phyloP scores from a whole-genome alignment of 176 grass and related monocot genomes.

The Aegilops umbellulata region DNA sequence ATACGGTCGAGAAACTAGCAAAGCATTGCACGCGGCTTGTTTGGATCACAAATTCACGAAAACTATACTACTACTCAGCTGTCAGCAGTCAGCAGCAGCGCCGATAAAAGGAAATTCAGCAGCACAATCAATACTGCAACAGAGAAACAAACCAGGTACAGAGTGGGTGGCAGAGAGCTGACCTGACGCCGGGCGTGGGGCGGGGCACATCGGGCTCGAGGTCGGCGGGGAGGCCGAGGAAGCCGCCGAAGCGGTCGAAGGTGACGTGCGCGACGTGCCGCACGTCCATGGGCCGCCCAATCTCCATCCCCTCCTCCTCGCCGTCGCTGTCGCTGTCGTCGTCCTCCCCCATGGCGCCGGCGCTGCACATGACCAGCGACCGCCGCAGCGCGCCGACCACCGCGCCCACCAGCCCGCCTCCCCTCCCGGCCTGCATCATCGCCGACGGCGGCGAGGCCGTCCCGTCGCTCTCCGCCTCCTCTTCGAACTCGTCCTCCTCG shows the following conservation, averaged over 20 bases:
- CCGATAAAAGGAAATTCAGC: not conserved
- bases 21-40: not conserved
- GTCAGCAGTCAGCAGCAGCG: no score
- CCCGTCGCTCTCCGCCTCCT: constrained; percentile 42
- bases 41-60: not conserved
- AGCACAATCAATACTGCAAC: not conserved
- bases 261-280: constrained; percentile 87
- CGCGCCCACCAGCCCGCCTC: constrained; percentile 60
- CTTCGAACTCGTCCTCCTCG: constrained; percentile 18
- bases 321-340: constrained; percentile 14
- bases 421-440: constrained; percentile 39
- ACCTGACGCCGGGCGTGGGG: constrained; percentile 82
- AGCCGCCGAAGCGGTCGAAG: constrained; percentile 90
- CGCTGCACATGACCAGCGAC: constrained; percentile 94
- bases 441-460: constrained; percentile 56
- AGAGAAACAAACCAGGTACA: not conserved
- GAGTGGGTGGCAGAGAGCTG: not conserved
- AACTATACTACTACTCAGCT: not conserved
- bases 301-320: constrained; percentile 52
- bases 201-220: constrained; percentile 64
- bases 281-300: constrained; percentile 87
- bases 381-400: constrained; percentile 70
- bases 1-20: not conserved
- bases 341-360: constrained; percentile 41
- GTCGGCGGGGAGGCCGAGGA: constrained; percentile 89